Evolutionary conservation across 192 early-diverging fungal species (phyloP), one percentile per base, ranked within the genome.

Genomic region (Entomortierella lignicola): DNA sequence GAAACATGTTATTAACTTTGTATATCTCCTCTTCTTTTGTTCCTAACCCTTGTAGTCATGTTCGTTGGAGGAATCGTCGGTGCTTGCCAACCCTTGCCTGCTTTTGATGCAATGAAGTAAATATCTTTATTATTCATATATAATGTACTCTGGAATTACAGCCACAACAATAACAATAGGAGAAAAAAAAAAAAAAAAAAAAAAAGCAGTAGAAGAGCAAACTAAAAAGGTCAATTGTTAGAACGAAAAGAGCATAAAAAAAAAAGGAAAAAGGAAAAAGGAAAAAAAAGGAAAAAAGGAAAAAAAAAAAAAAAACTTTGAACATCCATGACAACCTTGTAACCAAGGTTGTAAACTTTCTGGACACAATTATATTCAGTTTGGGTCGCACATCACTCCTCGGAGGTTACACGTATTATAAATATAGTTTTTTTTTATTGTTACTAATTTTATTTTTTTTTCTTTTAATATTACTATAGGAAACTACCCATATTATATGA

Each of bases 61-160:
- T 44, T 79, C 53, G 67, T 70, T 13, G 75, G 75, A 59, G 75
- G 75, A 8, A 59, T 59, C 20, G 18, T 79, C 20, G 75, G 75
- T 17, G 29, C 30, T 29, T 69, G 70, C 43, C 41, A 79, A 37
- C 75, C 75, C 1, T 50, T 79, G 34, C 75, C 75, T n/a, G 75
- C 48, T 7, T 69, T 79, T 50, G 67, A 69, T 25, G 67, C 63
- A 6, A 43, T 79, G 66, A 60, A 67, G 75, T 79, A 79, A 55
- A 17, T n/a, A n/a, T n/a, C n/a, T n/a, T n/a, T n/a, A n/a, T n/a
- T n/a, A n/a, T n/a, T n/a, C n/a, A n/a, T n/a, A n/a, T n/a, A n/a
- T n/a, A n/a, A n/a, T n/a, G n/a, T n/a, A n/a, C n/a, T n/a, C n/a
- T n/a, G n/a, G n/a, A n/a, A n/a, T n/a, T n/a, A n/a, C n/a, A n/a